These are phyloP conservation scores for Phytophthora quininea DNA, from an alignment of 352 stramenopile genomes.

Conservation along the genomic window DNA sequence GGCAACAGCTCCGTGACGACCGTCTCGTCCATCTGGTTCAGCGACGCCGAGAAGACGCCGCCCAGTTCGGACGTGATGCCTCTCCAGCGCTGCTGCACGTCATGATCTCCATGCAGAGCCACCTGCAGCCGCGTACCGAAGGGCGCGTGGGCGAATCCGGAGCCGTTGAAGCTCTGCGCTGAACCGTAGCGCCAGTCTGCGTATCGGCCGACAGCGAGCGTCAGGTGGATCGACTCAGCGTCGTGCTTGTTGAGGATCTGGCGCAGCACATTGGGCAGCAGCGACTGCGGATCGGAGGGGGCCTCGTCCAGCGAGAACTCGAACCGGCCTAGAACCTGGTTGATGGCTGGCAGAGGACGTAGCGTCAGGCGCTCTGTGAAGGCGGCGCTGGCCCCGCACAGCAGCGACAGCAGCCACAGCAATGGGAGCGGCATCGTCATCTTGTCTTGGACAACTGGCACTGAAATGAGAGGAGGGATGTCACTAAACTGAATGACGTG, in stretches of 20 bases:
- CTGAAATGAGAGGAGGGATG: background rate
- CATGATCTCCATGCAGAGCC: constrained; percentile 35
- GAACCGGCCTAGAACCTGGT: constrained; percentile 66
- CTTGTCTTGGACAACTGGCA: background rate
- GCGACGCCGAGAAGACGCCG: constrained; percentile 82
- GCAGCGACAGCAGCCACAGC: constrained; percentile 26
- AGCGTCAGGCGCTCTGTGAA: constrained; percentile 62
- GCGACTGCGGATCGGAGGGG: constrained; percentile 8
- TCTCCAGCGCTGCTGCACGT: constrained; percentile 50
- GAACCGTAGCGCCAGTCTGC: constrained; percentile 53
- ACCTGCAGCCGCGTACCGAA: constrained; percentile 74
- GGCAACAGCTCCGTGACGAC: constrained; percentile 34
- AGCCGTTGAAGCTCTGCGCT: constrained; percentile 21
- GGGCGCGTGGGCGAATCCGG: constrained; percentile 42
- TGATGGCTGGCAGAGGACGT: constrained; percentile 47
- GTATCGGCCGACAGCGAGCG: constrained; percentile 72
- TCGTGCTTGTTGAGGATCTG: constrained; percentile 80
- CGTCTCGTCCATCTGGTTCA: constrained; percentile 78
- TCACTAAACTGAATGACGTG: background rate
- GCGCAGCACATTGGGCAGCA: constrained; percentile 63
- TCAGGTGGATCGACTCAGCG: constrained; percentile 68
- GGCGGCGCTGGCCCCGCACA: constrained; percentile 16
- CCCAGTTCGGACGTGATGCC: constrained; percentile 78
- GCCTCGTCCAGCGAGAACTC: constrained; percentile 47
- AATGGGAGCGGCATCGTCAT: constrained; percentile 14